Base-by-base conservation (phyloP, 164 flowering plant genomes). In the Sedum album region DNA sequence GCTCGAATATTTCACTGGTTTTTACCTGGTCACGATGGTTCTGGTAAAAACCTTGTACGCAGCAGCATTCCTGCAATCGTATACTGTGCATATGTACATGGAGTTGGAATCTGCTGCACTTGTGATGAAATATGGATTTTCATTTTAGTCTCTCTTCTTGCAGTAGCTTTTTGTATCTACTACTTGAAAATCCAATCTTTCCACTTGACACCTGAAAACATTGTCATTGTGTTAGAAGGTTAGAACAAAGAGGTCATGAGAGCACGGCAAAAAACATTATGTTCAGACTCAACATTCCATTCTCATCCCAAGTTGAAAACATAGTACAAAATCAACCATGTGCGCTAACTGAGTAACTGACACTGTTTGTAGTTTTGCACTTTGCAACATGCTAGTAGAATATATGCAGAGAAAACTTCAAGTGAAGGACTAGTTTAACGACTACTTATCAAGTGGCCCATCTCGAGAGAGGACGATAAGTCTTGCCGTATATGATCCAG, bases 101-200 rank as follows among this genome's bases (percentile, higher is more conserved):
- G 33, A 28, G 7, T 35, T n/a, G n/a, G n/a, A n/a, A 14, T 28
- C 18, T 28, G 35, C 35, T 28, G 35, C 33, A 57, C 31, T 26
- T 9, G 61, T 1, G 15, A 23, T 26, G 61, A 26, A 20, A 25
- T 23, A n/a, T 28, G 33, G n/a, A 28, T 28, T 57, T 28, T 57
- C 62, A 57, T 23, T 57, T 57, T 5, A 57, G 28, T 57, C 62
- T 57, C 15, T 57, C 62, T 57, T 28, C 35, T 14, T 26, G 62
- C 35, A 57, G 33, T 28, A 57, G 62, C 31, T 57, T 57, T 28
- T 57, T 33, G 33, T 57, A 57, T 57, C 62, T 57, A 57, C 33
- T 28, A 30, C 33, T 57, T 13, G 62, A 57, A 23, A 57, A 57
- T 57, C 62, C 62, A 11, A 57, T 57, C 31, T 57, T 57, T 4